These are phyloP conservation scores for Solanum corneliomulleri DNA, from an alignment of 257 asterid species.

Conservation along the genomic window DNA sequence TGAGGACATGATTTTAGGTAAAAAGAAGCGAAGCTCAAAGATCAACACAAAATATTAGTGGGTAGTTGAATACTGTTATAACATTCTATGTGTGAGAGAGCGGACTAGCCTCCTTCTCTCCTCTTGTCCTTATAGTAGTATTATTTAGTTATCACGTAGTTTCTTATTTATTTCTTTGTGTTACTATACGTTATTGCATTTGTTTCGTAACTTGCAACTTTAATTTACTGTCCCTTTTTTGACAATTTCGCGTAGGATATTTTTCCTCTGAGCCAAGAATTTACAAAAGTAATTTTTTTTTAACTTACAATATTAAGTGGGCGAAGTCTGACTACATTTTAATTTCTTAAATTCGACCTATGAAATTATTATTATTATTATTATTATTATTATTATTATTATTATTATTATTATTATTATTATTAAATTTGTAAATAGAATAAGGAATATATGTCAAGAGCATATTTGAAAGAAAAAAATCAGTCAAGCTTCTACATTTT, in stretches of 20 bases:
- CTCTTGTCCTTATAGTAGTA: background rate
- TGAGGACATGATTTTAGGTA: no score
- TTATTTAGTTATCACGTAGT: background rate
- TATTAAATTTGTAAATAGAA: background rate
- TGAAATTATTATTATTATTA: no score
- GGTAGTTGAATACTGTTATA: no score
- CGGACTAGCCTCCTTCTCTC: background rate
- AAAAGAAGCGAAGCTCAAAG: no score
- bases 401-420: background rate
- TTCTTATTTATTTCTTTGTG: background rate
- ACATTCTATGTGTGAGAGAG: background rate
- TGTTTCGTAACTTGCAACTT: background rate
- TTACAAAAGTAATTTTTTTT: fast-evolving
- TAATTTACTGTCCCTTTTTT: background rate
- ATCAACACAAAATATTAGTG: no score
- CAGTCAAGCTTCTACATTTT: background rate
- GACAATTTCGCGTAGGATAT: background rate
- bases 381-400: no score
- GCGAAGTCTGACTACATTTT: background rate
- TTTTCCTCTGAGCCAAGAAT: background rate
- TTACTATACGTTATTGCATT: background rate
- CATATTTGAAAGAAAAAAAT: background rate
- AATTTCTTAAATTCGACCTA: no score
- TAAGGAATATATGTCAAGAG: background rate
- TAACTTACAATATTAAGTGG: no score